phyloP scores from a whole-genome alignment of 2,329 filamentous ascomycete species.

The Colletotrichum acutatum region DNA sequence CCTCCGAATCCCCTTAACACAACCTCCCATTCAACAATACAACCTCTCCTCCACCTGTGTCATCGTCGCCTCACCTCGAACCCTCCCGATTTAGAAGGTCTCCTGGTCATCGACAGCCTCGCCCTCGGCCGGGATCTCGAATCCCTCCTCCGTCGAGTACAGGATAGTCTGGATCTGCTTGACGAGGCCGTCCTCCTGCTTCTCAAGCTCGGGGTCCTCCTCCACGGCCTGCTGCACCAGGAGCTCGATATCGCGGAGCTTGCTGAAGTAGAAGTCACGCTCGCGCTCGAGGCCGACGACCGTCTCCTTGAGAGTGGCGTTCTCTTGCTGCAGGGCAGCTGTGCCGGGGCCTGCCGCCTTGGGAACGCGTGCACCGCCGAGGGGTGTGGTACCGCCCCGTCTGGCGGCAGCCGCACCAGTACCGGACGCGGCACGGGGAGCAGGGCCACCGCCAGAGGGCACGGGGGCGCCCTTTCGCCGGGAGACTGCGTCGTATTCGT shows the following conservation, averaged over 20 bases:
- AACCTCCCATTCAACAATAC: slow-evolving; percentile 7
- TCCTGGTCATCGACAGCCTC: slow-evolving; percentile 81
- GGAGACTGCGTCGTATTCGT: slow-evolving; percentile 91
- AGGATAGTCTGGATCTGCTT: slow-evolving; percentile 97
- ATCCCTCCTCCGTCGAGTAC: slow-evolving; percentile 94
- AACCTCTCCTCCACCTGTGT: not conserved
- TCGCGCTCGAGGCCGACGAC: slow-evolving; percentile 95
- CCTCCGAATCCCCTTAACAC: not conserved
- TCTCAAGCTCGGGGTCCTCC: slow-evolving; percentile 90
- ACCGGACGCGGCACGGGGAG: slow-evolving; percentile 61
- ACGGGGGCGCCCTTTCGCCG: slow-evolving; percentile 82
- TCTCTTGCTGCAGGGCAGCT: slow-evolving; percentile 84
- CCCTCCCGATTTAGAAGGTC: slow-evolving; percentile 68
- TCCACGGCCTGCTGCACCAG: slow-evolving; percentile 94
- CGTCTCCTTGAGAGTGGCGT: slow-evolving; percentile 90
- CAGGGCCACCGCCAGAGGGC: slow-evolving; percentile 56
- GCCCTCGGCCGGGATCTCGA: slow-evolving; percentile 87
- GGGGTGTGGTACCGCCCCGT: slow-evolving; percentile 71
- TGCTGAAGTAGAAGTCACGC: slow-evolving; percentile 99
- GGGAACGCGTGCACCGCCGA: slow-evolving; percentile 59
- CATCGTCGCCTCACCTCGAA: not conserved
- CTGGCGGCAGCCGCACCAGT: slow-evolving; percentile 63
- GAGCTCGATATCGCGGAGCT: slow-evolving; percentile 95
- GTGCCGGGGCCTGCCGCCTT: slow-evolving; percentile 64
- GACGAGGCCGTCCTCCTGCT: slow-evolving; percentile 90